Evolutionary conservation across 2,329 filamentous ascomycete genomes (phyloP).

Genomic region (Aaosphaeria pasadenensis): DNA sequence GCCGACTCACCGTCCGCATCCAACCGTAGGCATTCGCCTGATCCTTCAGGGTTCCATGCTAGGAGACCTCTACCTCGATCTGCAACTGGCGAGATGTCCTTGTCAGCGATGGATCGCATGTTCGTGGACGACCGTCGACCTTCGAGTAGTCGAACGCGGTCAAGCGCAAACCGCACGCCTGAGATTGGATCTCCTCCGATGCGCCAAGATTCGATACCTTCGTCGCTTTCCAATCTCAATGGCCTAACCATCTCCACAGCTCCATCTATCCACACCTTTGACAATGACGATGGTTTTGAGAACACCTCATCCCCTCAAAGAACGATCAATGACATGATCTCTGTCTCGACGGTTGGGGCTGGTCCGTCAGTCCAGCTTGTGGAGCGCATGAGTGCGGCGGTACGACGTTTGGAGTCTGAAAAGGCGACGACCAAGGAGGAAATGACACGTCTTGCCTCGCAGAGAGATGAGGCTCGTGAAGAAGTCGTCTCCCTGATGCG

Average conservation of each 20-base stretch:
- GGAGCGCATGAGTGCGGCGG: slow-evolving; percentile 90
- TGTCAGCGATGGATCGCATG: slow-evolving; percentile 36
- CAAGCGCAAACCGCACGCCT: slow-evolving; percentile 34
- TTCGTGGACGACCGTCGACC: slow-evolving; percentile 35
- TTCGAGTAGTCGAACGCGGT: slow-evolving; percentile 31
- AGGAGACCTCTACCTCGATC: slow-evolving; percentile 29
- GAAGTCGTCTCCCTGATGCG: slow-evolving; percentile 91
- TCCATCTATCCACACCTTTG: slow-evolving; percentile 46
- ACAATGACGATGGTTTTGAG: slow-evolving; percentile 51
- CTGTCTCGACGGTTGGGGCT: slow-evolving; percentile 82
- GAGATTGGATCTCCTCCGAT: slow-evolving; percentile 26
- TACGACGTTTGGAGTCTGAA: slow-evolving; percentile 86
- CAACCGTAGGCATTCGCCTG: slow-evolving; percentile 41
- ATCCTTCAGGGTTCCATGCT: slow-evolving; percentile 30
- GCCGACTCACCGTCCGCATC: slow-evolving; percentile 37
- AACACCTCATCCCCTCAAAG: slow-evolving; percentile 62
- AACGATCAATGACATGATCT: slow-evolving; percentile 71
- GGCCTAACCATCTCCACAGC: slow-evolving; percentile 39
- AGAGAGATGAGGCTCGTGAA: slow-evolving; percentile 85
- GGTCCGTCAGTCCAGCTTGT: slow-evolving; percentile 94
- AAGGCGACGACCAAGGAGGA: slow-evolving; percentile 89
- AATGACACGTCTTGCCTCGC: slow-evolving; percentile 71
- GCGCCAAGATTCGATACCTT: slow-evolving; percentile 34
- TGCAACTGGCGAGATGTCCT: slow-evolving; percentile 26
- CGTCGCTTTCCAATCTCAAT: slow-evolving; percentile 33